Conservation (phyloP, 108 stramenopile species). For the Schizochytrium sp. region DNA sequence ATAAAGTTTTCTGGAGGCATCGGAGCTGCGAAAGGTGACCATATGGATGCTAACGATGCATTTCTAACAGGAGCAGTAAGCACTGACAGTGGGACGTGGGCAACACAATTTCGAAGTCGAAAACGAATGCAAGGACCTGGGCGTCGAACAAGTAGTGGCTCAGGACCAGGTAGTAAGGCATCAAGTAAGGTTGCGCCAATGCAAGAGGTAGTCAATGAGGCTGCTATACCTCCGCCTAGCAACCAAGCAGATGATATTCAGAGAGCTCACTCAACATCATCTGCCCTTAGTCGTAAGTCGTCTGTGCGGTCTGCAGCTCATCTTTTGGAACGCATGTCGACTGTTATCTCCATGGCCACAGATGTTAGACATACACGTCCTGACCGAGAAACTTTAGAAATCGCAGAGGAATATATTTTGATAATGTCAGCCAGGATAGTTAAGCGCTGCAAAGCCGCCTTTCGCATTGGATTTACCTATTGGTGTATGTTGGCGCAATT, state of each 20-base stretch:
- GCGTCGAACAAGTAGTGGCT: too few relatives aligned
- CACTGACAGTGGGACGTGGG: too few relatives aligned
- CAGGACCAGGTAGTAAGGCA: too few relatives aligned
- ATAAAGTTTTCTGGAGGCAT: background rate
- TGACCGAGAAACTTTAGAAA: background rate
- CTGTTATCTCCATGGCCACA: background rate
- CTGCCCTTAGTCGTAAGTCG: background rate
- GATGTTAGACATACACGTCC: background rate
- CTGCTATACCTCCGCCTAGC: too few relatives aligned
- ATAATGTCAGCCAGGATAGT: background rate
- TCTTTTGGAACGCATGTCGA: background rate
- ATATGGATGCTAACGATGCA: too few relatives aligned
- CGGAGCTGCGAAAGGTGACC: too few relatives aligned
- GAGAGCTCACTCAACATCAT: background rate
- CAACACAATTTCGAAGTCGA: too few relatives aligned
- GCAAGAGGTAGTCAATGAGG: too few relatives aligned
- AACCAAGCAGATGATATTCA: background rate
- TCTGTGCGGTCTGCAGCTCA: background rate
- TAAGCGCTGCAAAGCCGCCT: background rate
- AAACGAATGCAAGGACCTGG: too few relatives aligned
- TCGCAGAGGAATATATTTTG: background rate
- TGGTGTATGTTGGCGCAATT: constrained; percentile 19
- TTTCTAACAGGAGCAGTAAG: too few relatives aligned
- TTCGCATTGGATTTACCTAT: background rate
- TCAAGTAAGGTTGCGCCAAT: too few relatives aligned